Evolutionary conservation across 2,329 filamentous ascomycete genomes (phyloP), one percentile per base, ranked within the genome.

Genomic region (Colletotrichum nymphaeae): DNA sequence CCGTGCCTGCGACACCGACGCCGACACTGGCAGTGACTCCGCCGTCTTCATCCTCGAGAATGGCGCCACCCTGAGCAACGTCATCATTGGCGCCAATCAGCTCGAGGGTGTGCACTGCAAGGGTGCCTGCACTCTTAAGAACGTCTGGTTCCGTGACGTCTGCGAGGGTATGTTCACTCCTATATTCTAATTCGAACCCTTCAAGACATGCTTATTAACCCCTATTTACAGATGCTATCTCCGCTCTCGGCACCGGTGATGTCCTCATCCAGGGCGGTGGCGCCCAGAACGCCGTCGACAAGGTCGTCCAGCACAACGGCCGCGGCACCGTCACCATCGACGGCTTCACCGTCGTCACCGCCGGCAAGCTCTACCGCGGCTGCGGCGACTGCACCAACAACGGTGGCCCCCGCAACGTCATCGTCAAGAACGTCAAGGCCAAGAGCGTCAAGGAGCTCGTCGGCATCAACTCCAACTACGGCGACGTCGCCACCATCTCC

Each of bases 31-130:
- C 65, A 74, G 71, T 26, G 76, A 75, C 4, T 76, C 76, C 64
- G 85, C 88, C 58, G 87, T 89, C 78, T 89, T 89, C 83, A 82
- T 87, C 74, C 81, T 90, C 65, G 82, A 85, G 78, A 81, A 84
- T 63, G 88, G 88, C 35, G 88, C 84, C 35, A 87, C 83, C 30
- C 80, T 89, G 32, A 85, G 83, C 75, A 89, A 89, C 76, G 87
- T 86, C 78, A 88, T 89, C 77, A 88, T 89, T 65, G 87, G 88
- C 26, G 82, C 82, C n/a, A 83, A 86, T 71, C 82, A 88, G 74
- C 82, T 84, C 46, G 87, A 88, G 79, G 87, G 84, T 66, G 84
- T 89, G 37, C 86, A 89, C 80, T 89, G 87, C 79, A 78, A 83
- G 65, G 86, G 85, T 42, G 79, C 83, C 16, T 88, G 86, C 76